A percentile compares a stretch with the other conserved stretches of the same genome.
Conservation (phyloP, 345 rosid species). For the Excoecaria agallocha region DNA sequence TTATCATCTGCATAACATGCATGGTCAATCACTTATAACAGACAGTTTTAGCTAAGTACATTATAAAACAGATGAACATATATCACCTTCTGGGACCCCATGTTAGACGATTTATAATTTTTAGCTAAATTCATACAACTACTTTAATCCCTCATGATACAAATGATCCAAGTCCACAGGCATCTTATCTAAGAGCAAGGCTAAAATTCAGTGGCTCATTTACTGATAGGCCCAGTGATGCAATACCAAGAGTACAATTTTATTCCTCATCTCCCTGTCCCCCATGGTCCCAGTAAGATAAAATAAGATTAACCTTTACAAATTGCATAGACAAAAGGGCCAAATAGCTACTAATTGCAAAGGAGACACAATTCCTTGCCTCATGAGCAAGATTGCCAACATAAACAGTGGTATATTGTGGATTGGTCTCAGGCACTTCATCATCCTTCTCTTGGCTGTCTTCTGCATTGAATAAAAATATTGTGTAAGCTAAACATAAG, state of each 20-base stretch:
- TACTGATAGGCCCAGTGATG: not conserved
- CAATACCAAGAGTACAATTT: not conserved
- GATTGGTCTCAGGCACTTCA: slow-evolving; percentile 87
- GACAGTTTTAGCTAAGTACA: not conserved
- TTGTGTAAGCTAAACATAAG: not conserved
- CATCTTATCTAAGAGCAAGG: not conserved
- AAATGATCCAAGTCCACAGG: not conserved
- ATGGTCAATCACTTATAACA: not conserved
- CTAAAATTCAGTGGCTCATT: not conserved
- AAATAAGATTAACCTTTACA: not conserved
- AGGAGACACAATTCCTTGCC: slow-evolving; percentile 33
- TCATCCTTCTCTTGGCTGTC: slow-evolving; percentile 69
- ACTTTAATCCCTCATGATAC: not conserved
- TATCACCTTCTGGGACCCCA: not conserved
- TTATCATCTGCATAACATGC: not conserved
- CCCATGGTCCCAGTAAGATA: not conserved
- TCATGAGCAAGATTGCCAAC: slow-evolving; percentile 96
- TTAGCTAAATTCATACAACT: not conserved
- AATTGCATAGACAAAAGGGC: not conserved
- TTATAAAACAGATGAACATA: not conserved
- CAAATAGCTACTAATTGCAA: not conserved
- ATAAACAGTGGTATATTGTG: slow-evolving; percentile 89
- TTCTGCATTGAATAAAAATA: slow-evolving; percentile 43
- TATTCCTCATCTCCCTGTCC: not conserved
- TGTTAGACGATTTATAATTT: not conserved